These are phyloP conservation scores for Stemphylium lycopersici DNA, from an alignment of 2,329 filamentous ascomycete genomes.

Conservation along the genomic window DNA sequence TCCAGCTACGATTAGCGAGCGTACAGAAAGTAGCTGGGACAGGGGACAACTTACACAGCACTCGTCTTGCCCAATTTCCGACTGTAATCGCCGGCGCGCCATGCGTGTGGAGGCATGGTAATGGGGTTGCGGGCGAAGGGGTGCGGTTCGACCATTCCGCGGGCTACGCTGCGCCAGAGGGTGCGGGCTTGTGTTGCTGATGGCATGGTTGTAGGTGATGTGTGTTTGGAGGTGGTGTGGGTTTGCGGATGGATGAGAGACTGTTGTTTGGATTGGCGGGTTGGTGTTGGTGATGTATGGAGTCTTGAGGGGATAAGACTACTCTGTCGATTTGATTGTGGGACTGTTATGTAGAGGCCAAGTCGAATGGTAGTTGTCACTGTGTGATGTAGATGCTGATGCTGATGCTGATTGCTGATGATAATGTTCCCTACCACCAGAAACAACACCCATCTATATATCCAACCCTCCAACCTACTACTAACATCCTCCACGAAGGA, in stretches of 20 bases:
- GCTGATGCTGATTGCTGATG: too few species aligned
- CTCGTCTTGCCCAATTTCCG: conserved; percentile 31
- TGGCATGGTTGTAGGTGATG: conserved; percentile 35
- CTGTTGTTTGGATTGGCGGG: not conserved
- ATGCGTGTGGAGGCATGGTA: conserved; percentile 30
- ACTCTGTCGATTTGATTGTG: too few species aligned
- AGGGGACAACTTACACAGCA: conserved; percentile 31
- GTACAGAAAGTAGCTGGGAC: not conserved
- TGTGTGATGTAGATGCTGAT: too few species aligned
- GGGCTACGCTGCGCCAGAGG: conserved; percentile 41
- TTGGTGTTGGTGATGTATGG: not conserved
- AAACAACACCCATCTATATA: too few species aligned
- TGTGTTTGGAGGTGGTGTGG: not conserved
- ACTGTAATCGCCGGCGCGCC: conserved; percentile 30
- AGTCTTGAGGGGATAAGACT: too few species aligned
- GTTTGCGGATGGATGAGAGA: not conserved
- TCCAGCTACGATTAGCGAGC: too few species aligned
- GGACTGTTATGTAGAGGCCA: too few species aligned
- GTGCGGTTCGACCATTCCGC: conserved; percentile 45
- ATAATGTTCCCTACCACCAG: too few species aligned
- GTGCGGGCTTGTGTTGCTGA: conserved; percentile 38
- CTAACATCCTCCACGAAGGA: too few species aligned
- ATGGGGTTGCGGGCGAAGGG: conserved; percentile 43
- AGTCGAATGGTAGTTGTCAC: too few species aligned
- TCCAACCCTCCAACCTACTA: too few species aligned